Evolutionary conservation across 2,329 filamentous ascomycete genomes (phyloP).

Genomic region (Ramularia endophylla): DNA sequence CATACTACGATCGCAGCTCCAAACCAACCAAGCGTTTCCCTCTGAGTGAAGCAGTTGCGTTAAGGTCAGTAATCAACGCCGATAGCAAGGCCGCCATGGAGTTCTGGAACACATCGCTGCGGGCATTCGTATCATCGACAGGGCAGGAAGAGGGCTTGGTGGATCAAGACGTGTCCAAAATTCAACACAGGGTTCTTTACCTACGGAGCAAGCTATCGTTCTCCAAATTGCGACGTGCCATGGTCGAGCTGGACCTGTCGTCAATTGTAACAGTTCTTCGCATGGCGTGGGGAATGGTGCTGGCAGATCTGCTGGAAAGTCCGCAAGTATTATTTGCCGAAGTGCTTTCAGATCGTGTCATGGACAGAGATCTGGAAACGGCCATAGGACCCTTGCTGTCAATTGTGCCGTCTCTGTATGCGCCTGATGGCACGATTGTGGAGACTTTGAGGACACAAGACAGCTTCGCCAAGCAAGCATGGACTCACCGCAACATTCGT

Average conservation of each 20-base stretch:
- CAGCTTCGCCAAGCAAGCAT: conserved; percentile 8
- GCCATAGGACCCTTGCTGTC: conserved; percentile 11
- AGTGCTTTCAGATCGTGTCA: conserved; percentile 10
- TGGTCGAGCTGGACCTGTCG: conserved; percentile 2
- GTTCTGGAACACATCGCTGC: conserved; percentile 11
- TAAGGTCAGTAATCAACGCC: conserved; percentile 8
- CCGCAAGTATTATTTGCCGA: conserved; percentile 10
- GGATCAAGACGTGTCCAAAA: conserved; percentile 1
- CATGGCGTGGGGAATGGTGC: conserved; percentile 10
- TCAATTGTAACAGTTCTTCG: conserved; percentile 11
- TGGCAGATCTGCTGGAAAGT: conserved; percentile 10
- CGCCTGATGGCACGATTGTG: conserved; percentile 2
- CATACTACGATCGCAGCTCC: conserved; percentile 4
- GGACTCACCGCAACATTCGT: conserved; percentile 9
- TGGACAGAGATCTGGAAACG: conserved; percentile 7
- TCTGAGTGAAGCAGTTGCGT: conserved; percentile 6
- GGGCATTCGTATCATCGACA: conserved; percentile 5
- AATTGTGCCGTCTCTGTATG: conserved; percentile 8
- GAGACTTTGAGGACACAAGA: conserved; percentile 8
- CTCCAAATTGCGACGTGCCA: conserved; percentile 3
- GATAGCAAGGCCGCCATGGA: conserved; percentile 3
- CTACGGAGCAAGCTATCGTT: conserved; percentile 4
- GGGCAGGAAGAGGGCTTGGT: conserved; percentile 3
- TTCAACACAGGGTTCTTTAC: conserved; percentile 8
- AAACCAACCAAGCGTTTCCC: conserved; percentile 2